phyloP scores from a whole-genome alignment of 495 filamentous ascomycete species.

The Daldinia grandis region DNA sequence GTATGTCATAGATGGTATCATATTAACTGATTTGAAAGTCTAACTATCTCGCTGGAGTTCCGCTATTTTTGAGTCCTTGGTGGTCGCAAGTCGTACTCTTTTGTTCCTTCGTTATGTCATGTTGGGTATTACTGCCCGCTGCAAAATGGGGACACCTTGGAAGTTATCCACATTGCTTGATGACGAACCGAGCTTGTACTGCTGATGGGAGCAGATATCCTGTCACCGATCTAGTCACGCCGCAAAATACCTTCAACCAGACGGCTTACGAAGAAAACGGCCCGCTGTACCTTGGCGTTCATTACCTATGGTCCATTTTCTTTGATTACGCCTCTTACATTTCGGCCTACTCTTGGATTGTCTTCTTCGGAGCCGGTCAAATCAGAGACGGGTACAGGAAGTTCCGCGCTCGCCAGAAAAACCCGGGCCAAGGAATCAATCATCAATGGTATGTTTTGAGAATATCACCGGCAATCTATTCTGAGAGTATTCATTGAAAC shows the following conservation, averaged over 20 bases:
- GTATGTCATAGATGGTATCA: neutral
- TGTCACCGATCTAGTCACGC: conserved; percentile 54
- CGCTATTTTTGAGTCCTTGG: conserved; percentile 62
- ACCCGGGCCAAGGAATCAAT: conserved; percentile 52
- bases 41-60: conserved; percentile 57
- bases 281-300: conserved; percentile 61
- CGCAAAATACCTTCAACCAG: conserved; percentile 59
- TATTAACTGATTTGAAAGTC: conserved; percentile 6
- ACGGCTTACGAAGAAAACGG: conserved; percentile 62
- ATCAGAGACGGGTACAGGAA: conserved; percentile 54
- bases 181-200: conserved; percentile 63
- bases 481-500: neutral
- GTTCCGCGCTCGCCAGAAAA: conserved; percentile 46
- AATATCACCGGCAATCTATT: neutral
- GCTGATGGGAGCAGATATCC: conserved; percentile 60
- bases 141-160: conserved; percentile 64
- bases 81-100: conserved; percentile 65
- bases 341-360: conserved; percentile 65
- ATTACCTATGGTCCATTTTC: conserved; percentile 64
- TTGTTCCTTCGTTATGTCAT: conserved; percentile 60
- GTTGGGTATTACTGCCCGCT: conserved; percentile 64
- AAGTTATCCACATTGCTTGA: conserved; percentile 59
- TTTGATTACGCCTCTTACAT: conserved; percentile 66
- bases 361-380: conserved; percentile 60
- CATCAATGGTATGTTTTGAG: conserved; percentile 49